A percentile compares a stretch with the other conserved stretches of the same genome.
Conservation (phyloP, 345 rosid genomes). For the Euphorbia pulcherrima region DNA sequence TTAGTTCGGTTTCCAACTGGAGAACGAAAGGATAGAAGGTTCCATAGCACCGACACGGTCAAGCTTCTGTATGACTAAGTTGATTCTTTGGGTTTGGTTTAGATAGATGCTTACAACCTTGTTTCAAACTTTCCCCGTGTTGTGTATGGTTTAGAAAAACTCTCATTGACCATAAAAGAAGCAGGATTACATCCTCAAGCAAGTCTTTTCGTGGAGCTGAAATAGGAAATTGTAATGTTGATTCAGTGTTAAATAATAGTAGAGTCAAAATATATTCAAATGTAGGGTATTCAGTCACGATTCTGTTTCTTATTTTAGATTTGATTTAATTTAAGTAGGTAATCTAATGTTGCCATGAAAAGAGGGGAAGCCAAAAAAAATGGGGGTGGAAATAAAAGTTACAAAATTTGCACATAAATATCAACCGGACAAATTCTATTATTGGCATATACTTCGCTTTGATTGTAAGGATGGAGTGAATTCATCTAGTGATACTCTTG, state of each 20-base stretch:
- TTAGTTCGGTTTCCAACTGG: constrained; percentile 88
- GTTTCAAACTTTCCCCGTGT: constrained; percentile 90
- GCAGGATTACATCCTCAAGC: constrained; percentile 98
- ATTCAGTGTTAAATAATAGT: constrained; percentile 9
- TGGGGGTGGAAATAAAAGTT: constrained; percentile 18
- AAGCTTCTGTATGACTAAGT: constrained; percentile 74
- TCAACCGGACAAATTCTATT: constrained; percentile 6
- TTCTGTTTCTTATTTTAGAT: constrained; percentile 11
- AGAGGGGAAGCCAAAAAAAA: neutral
- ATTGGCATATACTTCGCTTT: too few species aligned
- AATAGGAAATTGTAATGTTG: constrained; percentile 30
- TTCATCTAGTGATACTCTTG: too few species aligned
- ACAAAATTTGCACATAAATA: constrained; percentile 11
- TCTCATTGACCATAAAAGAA: constrained; percentile 57
- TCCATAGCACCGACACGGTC: constrained; percentile 51
- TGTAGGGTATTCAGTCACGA: constrained; percentile 19
- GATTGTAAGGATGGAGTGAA: too few species aligned
- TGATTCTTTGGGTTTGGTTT: constrained; percentile 82
- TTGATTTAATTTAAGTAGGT: constrained; percentile 17
- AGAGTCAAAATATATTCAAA: constrained; percentile 12
- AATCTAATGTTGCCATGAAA: neutral
- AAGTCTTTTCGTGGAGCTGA: constrained; percentile 91
- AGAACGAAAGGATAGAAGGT: constrained; percentile 92
- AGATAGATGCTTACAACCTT: constrained; percentile 66
- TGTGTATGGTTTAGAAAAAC: constrained; percentile 65